Evolutionary conservation across 192 early-diverging fungal species (phyloP).

Genomic region (Neocallimastix lanati): DNA sequence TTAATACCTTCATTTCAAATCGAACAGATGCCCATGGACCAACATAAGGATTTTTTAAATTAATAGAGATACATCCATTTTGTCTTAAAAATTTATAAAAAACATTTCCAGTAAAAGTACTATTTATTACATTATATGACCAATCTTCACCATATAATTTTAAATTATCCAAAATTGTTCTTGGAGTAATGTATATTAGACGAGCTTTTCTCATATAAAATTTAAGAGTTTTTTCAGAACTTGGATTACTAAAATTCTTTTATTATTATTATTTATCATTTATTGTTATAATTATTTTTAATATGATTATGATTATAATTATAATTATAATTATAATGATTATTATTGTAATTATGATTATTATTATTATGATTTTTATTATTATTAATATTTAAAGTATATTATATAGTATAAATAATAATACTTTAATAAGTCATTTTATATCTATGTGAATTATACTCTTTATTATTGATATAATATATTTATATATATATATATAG

Average conservation of each 20-base stretch:
- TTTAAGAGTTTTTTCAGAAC: not conserved
- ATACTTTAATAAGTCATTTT: too few relatives aligned
- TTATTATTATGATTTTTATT: too few relatives aligned
- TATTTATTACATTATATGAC: not conserved
- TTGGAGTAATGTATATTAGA: not conserved
- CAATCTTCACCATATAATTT: not conserved
- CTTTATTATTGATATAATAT: too few relatives aligned
- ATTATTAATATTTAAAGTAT: too few relatives aligned
- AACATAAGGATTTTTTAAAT: not conserved
- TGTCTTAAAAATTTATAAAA: not conserved
- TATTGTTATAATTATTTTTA: too few relatives aligned
- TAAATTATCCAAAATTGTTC: not conserved
- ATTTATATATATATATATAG: too few relatives aligned
- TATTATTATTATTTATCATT: too few relatives aligned
- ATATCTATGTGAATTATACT: too few relatives aligned
- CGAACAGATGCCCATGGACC: not conserved
- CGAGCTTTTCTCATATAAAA: not conserved
- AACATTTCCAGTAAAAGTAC: not conserved
- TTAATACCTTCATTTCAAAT: not conserved
- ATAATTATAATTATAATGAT: too few relatives aligned
- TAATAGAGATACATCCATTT: not conserved
- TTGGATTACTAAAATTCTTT: not conserved
- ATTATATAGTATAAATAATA: too few relatives aligned
- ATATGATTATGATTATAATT: too few relatives aligned
- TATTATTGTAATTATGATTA: too few relatives aligned